phyloP scores from a whole-genome alignment of 768 basidiomycete genomes.

The Boletus patriciae region DNA sequence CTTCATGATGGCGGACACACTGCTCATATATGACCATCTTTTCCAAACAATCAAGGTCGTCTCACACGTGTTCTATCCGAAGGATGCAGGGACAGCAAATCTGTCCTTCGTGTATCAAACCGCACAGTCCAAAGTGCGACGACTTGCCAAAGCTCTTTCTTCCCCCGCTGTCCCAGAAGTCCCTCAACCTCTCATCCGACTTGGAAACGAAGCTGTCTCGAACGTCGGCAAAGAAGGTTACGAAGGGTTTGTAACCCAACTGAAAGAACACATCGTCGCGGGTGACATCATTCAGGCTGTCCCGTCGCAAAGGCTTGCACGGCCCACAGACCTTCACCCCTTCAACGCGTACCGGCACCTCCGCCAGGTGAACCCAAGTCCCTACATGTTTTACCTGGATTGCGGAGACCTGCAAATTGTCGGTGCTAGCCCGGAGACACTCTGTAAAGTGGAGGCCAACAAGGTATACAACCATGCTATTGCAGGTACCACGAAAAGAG shows the following conservation, averaged over 20 bases:
- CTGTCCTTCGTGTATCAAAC: conserved; percentile 86
- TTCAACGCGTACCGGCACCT: conserved; percentile 97
- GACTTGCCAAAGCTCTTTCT: conserved; percentile 72
- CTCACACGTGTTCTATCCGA: conserved; percentile 90
- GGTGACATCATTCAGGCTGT: conserved; percentile 99
- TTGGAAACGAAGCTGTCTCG: conserved; percentile 70
- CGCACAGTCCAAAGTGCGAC: conserved; percentile 77
- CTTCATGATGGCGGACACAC: conserved; percentile 96
- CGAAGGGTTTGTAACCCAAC: conserved; percentile 81
- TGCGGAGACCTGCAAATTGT: conserved; percentile 92
- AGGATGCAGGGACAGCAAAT: conserved; percentile 61
- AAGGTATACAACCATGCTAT: conserved; percentile 98
- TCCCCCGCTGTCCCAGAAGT: conserved; percentile 58
- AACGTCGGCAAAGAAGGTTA: conserved; percentile 96
- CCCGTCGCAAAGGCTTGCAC: conserved; percentile 86
- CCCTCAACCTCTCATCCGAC: conserved; percentile 57
- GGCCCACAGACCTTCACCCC: conserved; percentile 86
- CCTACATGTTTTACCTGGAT: conserved; percentile 98
- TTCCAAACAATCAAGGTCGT: conserved; percentile 94
- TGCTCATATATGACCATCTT: conserved; percentile 96
- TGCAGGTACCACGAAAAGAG: conserved; percentile 90
- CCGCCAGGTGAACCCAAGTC: conserved; percentile 93
- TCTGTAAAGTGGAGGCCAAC: conserved; percentile 92
- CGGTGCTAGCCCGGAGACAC: conserved; percentile 97
- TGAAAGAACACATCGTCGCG: conserved; percentile 92